These are phyloP conservation scores for Rhipidocladum racemiflorum DNA, from an alignment of 176 grass and related monocot species.

Conservation along the genomic window DNA sequence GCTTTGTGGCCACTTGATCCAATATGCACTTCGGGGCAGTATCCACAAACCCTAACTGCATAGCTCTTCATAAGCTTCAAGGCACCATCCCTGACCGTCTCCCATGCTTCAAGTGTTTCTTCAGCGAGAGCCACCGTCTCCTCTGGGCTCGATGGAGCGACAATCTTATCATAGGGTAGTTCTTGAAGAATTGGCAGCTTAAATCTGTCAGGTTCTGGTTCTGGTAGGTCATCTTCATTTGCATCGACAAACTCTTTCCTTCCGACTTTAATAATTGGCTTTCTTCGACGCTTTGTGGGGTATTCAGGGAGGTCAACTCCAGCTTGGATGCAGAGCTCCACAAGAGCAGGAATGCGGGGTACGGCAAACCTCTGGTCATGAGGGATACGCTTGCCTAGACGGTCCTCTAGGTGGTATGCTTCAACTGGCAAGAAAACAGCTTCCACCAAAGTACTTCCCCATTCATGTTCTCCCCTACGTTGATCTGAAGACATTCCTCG, in stretches of 20 bases:
- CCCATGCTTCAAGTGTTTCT: conserved; percentile 74
- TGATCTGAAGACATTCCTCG: conserved; percentile 58
- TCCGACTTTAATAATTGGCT: conserved; percentile 70
- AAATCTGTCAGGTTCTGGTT: conserved; percentile 51
- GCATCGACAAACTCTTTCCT: conserved; percentile 83
- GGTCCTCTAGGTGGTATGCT: conserved; percentile 76
- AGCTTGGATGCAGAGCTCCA: conserved; percentile 91
- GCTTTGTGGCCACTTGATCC: conserved; percentile 87
- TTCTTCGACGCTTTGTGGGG: conserved; percentile 73
- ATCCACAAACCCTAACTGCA: conserved; percentile 83
- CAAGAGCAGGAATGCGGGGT: conserved; percentile 64
- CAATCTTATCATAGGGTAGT: conserved; percentile 35
- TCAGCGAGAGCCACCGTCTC: conserved; percentile 60
- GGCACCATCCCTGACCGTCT: conserved; percentile 51
- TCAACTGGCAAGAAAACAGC: conserved; percentile 81
- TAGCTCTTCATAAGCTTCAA: conserved; percentile 78
- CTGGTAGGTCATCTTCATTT: conserved; percentile 85
- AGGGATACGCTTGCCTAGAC: conserved; percentile 65
- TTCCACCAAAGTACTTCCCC: conserved; percentile 62
- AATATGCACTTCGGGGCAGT: conserved; percentile 83
- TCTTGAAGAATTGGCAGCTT: conserved; percentile 66
- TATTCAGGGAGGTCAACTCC: conserved; percentile 73
- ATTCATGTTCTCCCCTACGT: conserved; percentile 77
- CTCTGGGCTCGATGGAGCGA: conserved; percentile 42
- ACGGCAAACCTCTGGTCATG: conserved; percentile 81